A percentile compares a stretch with the other conserved stretches of the same genome.
Evolutionary conservation across 2,329 filamentous ascomycete species (phyloP).

Genomic region (Leptographium lundbergii): DNA sequence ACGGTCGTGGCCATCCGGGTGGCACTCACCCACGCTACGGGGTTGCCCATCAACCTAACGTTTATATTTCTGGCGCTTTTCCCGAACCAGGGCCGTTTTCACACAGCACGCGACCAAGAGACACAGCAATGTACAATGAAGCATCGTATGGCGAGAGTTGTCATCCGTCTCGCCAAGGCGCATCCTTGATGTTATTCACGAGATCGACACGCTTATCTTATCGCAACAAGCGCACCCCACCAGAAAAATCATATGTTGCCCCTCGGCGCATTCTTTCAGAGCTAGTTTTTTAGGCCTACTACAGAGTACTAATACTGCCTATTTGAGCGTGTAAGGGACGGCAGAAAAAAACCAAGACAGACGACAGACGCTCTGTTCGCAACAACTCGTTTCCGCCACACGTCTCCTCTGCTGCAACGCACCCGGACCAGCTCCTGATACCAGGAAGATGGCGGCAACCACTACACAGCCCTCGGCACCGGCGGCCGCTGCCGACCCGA

Average conservation of each 20-base stretch:
- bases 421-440: neutral
- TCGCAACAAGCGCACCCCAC: neutral
- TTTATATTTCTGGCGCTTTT: neutral
- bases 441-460: conserved; percentile 15
- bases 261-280: neutral
- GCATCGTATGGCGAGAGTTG: too few species aligned
- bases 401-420: too few species aligned
- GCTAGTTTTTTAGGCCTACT: neutral
- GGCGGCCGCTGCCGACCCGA: conserved; percentile 19
- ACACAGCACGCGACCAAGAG: too few species aligned
- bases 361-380: neutral
- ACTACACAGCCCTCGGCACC: conserved; percentile 9
- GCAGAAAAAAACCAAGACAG: neutral
- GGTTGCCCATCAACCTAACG: too few species aligned
- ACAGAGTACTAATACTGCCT: neutral
- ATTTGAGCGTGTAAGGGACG: conserved; percentile 1
- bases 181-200: neutral
- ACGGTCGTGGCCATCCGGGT: neutral
- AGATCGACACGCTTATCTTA: neutral
- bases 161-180: too few species aligned
- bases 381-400: neutral
- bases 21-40: neutral
- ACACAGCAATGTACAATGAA: neutral
- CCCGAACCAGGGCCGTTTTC: too few species aligned
- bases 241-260: neutral